Conservation (phyloP, 176 grass and related monocot genomes). For the Neostapfia colusana region DNA sequence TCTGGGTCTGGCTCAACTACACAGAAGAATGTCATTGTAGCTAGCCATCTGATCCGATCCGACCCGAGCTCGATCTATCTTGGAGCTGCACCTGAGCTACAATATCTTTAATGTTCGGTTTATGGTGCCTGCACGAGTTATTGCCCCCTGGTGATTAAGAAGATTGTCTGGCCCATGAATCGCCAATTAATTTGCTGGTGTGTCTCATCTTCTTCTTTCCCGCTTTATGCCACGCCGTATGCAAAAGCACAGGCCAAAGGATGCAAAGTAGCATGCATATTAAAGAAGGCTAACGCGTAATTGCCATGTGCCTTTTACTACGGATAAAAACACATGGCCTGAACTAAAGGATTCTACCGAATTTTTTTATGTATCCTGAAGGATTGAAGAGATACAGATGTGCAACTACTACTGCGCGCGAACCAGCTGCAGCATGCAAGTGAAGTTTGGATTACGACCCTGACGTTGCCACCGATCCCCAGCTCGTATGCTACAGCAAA, state of each 20-base stretch:
- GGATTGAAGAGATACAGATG: not conserved
- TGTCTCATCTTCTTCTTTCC: not conserved
- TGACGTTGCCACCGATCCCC: not conserved
- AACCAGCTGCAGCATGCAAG: not conserved
- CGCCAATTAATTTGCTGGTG: not conserved
- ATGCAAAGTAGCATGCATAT: not conserved
- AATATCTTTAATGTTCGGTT: not conserved
- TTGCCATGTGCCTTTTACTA: not conserved
- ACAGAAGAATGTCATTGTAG: not conserved
- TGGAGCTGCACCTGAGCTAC: not conserved
- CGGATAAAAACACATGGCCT: not conserved
- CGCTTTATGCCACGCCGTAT: not conserved
- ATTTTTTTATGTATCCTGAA: too few species aligned
- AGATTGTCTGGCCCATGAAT: constrained; percentile 7
- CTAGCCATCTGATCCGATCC: not conserved
- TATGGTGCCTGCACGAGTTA: not conserved
- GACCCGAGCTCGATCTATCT: not conserved
- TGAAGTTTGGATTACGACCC: constrained; percentile 4
- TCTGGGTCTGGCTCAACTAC: not conserved
- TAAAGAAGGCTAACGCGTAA: constrained; percentile 1
- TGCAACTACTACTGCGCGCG: not conserved
- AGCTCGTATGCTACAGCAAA: not conserved
- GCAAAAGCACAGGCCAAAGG: not conserved
- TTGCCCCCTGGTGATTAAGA: not conserved
- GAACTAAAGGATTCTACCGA: too few species aligned